These are phyloP conservation scores for Raffaelea arxii DNA, from an alignment of 2,329 filamentous ascomycete species.

Conservation along the genomic window DNA sequence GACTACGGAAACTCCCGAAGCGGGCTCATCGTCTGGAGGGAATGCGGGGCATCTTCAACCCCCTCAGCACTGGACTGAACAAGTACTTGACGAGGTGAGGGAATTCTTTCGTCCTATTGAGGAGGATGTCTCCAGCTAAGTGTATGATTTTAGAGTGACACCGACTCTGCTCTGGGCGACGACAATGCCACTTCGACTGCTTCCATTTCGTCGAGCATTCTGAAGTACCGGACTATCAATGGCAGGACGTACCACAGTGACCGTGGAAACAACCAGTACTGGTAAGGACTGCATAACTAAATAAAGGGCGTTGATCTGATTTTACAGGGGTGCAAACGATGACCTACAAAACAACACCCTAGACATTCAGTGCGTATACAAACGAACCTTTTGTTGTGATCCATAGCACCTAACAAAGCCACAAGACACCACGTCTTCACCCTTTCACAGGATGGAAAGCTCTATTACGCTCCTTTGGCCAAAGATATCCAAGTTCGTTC, in stretches of 20 bases:
- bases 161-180: constrained; percentile 8
- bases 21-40: no score
- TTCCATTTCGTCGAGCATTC: constrained; percentile 19
- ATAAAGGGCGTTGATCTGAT: neutral
- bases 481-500: constrained; percentile 6
- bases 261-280: constrained; percentile 16
- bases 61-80: no score
- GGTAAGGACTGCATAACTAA: constrained; percentile 12
- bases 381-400: no score
- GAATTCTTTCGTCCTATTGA: no score
- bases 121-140: no score
- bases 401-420: neutral
- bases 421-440: constrained; percentile 17
- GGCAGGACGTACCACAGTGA: constrained; percentile 20
- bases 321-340: constrained; percentile 18
- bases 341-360: constrained; percentile 20
- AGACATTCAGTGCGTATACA: constrained; percentile 20
- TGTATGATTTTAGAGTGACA: constrained; percentile 7
- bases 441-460: constrained; percentile 15
- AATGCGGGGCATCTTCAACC: no score
- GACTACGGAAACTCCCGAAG: no score
- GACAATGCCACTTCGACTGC: constrained; percentile 15
- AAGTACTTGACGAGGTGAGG: no score
- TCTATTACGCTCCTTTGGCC: constrained; percentile 16
- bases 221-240: constrained; percentile 18